Conservation (phyloP, 129 eudicot species). For the Pittosporum tobira region DNA sequence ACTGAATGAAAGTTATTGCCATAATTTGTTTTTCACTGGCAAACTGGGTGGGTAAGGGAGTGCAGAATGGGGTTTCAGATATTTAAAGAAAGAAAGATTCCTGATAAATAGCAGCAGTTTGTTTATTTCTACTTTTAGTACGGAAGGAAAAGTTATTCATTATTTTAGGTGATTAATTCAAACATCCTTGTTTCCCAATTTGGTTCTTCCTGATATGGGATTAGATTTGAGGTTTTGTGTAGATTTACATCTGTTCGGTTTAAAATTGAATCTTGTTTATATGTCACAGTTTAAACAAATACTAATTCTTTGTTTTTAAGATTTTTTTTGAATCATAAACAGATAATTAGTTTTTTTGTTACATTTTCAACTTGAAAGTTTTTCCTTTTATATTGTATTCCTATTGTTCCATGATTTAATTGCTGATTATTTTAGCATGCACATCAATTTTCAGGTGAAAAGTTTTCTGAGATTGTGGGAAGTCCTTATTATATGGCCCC, state of each 20-base stretch:
- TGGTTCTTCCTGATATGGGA: slow-evolving; percentile 3
- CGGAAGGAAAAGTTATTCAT: too few relatives aligned
- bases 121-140: too few relatives aligned
- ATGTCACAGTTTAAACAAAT: too few relatives aligned
- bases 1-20: not conserved
- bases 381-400: not conserved
- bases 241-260: slow-evolving; percentile 18
- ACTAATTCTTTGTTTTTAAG: too few relatives aligned
- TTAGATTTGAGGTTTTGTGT: slow-evolving; percentile 8
- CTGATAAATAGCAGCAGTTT: too few relatives aligned
- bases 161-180: too few relatives aligned
- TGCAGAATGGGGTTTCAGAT: too few relatives aligned
- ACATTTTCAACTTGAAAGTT: not conserved
- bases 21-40: too few relatives aligned
- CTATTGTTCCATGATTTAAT: not conserved
- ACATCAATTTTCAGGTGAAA: slow-evolving; percentile 50
- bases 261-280: slow-evolving; percentile 5
- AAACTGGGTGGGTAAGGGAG: too few relatives aligned
- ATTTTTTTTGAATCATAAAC: too few relatives aligned
- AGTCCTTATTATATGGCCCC: slow-evolving; percentile 95
- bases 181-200: not conserved
- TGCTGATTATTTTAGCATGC: not conserved
- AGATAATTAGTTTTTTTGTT: not conserved
- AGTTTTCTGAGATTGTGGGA: slow-evolving; percentile 91
- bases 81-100: too few relatives aligned